Base-by-base conservation (phyloP, 768 basidiomycete genomes). In the Auricularia cornea region DNA sequence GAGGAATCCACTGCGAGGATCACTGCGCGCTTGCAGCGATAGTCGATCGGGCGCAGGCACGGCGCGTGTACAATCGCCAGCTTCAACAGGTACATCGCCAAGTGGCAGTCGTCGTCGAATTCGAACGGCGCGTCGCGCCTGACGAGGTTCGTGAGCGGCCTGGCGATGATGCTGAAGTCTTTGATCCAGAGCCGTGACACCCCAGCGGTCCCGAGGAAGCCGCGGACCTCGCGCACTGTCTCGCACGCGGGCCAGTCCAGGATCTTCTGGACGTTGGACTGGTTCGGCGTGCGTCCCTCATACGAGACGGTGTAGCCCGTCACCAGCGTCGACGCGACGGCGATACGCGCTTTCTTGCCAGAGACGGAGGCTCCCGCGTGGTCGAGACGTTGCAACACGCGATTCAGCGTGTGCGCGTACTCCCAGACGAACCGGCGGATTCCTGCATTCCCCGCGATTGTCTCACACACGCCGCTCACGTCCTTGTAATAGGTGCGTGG, bases 361-460 rank as follows among this genome's bases (percentile, higher is more conserved):
- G 76, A 76, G 0, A 71, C 71, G 0, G 76, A 78, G 0, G 73
- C 65, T 0, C 77, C 74, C 0, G 75, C 70, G 3, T 57, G 59
- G 14, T 68, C 67, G 3, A 77, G 63, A 0, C 69, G 62, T 0
- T 38, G 64, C 0, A 76, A 48, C 44, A 75, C 66, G 0, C 68
- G 62, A 56, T 75, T 68, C 1, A 77, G 30, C 4, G 59, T 68
- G 0, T 63, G 33, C 1, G 66, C 61, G 59, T 72, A 72, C 57
- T 74, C 72, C 61, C 65, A 77, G 0, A 76, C 64, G 60, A 69
- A 76, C 28, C 65, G 59, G 35, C 72, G 60, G 26, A 78, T 74
- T 0, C 66, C 65, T 10, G 70, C n/a, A 59, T 70, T 82, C n/a
- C 59, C 44, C 0, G 56, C 28, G n/a, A 72, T 68, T 0, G 66